These are phyloP conservation scores for Asterochloris sp. DNA, from an alignment of 139 green algal genomes.

Conservation along the genomic window DNA sequence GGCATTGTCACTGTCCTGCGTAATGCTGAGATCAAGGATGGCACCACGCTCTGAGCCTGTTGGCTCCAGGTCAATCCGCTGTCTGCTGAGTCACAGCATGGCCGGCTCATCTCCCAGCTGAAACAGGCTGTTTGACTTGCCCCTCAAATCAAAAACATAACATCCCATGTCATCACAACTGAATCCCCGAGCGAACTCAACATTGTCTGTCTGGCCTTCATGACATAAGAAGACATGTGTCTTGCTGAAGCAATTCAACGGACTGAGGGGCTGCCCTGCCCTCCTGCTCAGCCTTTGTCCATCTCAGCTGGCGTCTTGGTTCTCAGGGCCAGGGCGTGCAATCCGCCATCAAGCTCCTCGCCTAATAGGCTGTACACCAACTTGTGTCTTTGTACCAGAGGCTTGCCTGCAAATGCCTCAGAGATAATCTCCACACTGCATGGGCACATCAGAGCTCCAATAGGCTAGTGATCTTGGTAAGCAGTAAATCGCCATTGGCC, in stretches of 20 bases:
- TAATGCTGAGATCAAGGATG: constrained; percentile 78
- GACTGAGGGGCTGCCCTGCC: background rate
- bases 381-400: constrained; percentile 40
- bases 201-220: too few species aligned
- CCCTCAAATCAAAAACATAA: too few species aligned
- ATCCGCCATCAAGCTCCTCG: constrained; percentile 38
- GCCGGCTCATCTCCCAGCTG: too few species aligned
- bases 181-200: too few species aligned
- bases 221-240: too few species aligned
- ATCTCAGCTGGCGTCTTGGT: constrained; percentile 29
- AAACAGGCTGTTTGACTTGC: too few species aligned
- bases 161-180: too few species aligned
- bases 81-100: too few species aligned
- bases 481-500: background rate
- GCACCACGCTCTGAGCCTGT: constrained; percentile 69
- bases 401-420: constrained; percentile 40
- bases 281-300: background rate
- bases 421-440: constrained; percentile 48
- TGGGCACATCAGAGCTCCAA: background rate
- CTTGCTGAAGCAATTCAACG: too few species aligned
- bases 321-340: constrained; percentile 52
- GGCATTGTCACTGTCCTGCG: constrained; percentile 94
- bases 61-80: too few species aligned
- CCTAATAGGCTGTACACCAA: constrained; percentile 52
- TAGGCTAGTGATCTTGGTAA: background rate